Conservation (phyloP, 176 grass and related monocot genomes). For the Aegilops umbellulata region DNA sequence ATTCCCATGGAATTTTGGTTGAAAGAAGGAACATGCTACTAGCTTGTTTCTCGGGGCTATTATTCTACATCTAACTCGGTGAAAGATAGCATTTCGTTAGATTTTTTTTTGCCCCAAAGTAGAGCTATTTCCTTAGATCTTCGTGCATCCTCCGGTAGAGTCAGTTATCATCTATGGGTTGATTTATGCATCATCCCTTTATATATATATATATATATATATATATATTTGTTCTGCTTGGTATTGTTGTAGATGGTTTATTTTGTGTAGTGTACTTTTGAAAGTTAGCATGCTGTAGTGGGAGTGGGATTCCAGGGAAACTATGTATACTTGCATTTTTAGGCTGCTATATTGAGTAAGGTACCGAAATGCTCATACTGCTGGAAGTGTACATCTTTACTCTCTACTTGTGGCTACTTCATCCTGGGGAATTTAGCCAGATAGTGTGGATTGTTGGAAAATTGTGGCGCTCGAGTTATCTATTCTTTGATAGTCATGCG, state of each 20-base stretch:
- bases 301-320: constrained; percentile 24
- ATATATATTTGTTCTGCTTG: neutral
- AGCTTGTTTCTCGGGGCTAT: neutral
- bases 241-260: neutral
- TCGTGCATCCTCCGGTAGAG: neutral
- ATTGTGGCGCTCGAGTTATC: neutral
- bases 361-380: neutral
- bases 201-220: neutral
- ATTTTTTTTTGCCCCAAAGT: neutral
- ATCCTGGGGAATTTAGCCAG: neutral
- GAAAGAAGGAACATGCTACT: too few species aligned
- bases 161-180: neutral
- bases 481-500: neutral
- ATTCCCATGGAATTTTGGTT: neutral
- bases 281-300: constrained; percentile 1
- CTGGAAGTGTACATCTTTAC: constrained; percentile 8
- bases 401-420: constrained; percentile 20
- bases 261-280: neutral
- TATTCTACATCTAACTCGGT: neutral
- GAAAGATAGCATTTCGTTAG: neutral
- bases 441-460: neutral
- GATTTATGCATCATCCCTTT: neutral
- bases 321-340: neutral
- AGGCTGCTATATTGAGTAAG: neutral
- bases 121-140: neutral